phyloP scores from a whole-genome alignment of 345 rosid species.

The Aquilaria sinensis region DNA sequence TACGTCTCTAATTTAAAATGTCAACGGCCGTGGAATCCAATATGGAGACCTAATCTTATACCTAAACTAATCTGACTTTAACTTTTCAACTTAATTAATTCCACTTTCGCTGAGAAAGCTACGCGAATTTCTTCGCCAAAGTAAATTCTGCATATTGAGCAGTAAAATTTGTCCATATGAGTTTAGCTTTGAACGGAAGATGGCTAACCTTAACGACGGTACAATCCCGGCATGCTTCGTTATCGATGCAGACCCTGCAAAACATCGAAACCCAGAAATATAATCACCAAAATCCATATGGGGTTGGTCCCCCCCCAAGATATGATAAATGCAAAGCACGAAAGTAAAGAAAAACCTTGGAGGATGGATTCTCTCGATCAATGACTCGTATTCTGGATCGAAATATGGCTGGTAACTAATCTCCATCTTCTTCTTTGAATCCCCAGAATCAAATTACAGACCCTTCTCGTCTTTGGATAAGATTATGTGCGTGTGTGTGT shows the following conservation, averaged over 20 bases:
- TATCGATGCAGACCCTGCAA: constrained; percentile 82
- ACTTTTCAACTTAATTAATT: too few species aligned
- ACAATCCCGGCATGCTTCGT: constrained; percentile 61
- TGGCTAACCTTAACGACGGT: constrained; percentile 77
- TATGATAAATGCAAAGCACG: neutral
- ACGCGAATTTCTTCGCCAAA: too few species aligned
- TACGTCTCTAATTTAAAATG: too few species aligned
- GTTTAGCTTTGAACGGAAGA: too few species aligned
- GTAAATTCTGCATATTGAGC: too few species aligned
- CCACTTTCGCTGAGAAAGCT: too few species aligned
- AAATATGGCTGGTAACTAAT: constrained; percentile 56
- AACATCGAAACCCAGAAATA: constrained; percentile 12
- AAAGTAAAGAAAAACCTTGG: constrained; percentile 35
- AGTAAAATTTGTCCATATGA: too few species aligned
- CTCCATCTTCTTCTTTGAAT: constrained; percentile 38
- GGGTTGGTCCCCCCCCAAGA: neutral
- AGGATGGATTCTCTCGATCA: constrained; percentile 84
- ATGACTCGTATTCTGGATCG: constrained; percentile 71
- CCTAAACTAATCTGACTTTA: too few species aligned
- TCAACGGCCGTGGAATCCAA: too few species aligned
- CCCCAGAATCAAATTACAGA: neutral
- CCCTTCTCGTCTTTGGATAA: neutral
- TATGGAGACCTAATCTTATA: too few species aligned
- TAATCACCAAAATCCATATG: neutral
- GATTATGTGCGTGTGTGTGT: neutral